Base-by-base conservation (phyloP, 495 filamentous ascomycete species). In the Aspergillus diversus region DNA sequence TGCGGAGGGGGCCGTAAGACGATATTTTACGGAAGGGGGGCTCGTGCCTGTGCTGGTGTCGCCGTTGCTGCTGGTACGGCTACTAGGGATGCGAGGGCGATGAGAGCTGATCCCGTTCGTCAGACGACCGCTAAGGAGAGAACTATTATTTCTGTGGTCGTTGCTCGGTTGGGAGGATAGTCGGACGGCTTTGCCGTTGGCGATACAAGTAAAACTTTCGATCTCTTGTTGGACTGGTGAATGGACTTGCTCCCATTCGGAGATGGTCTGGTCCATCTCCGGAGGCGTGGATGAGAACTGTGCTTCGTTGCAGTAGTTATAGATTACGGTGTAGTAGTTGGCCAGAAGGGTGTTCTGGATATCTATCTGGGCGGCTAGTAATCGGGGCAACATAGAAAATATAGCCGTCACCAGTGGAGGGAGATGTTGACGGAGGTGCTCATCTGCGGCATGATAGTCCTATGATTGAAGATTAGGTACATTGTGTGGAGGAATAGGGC, bases 271-370 rank as follows among this genome's bases (percentile, higher is more conserved):
- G 21, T 88, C 86, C 80, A 91, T 89, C 2, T 89, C 74, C 0
- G 90, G 89, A 0, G 92, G 84, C 13, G 91, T 90, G 8, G 88
- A 89, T 2, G 88, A 88, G 69, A 94, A 91, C 9, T 83, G 79
- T 59, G 87, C 79, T 31, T 90, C 84, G 57, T 89, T 78, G 63
- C 90, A 92, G 74, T 90, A 97, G 61, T 86, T 86, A 70, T 92
- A 87, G 4, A 97, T 78, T 0, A 87, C 80, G 11, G 93, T 97
- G 76, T 98, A 98, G 65, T 91, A 90, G 59, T 95, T 80, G 0
- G 86, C 93, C 4, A 97, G 83, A 32, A 98, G 80, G 46, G 86
- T 85, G 72, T 94, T 95, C 68, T 98, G 94, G 42, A 92, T 86
- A 68, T 90, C 81, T 32, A 97, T 86, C 63, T 94, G 89, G 42